A percentile compares a stretch with the other conserved stretches of the same genome.
Evolutionary conservation across 2,329 filamentous ascomycete species (phyloP).

Genomic region (Fusarium foetens): DNA sequence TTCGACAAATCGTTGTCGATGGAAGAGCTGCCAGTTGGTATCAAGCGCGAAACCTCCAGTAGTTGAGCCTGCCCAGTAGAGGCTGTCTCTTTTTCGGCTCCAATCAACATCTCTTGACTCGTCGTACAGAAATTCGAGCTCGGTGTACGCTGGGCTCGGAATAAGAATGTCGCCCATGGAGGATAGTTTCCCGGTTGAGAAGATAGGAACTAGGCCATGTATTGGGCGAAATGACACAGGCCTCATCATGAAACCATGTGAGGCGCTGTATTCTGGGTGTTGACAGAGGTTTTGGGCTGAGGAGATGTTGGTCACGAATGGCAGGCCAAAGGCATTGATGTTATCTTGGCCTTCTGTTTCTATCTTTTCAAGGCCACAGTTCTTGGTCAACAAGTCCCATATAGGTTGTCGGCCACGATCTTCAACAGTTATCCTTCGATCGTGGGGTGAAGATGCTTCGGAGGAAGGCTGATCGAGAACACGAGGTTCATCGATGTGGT

Average conservation of each 20-base stretch:
- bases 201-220: conserved; percentile 55
- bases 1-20: not conserved
- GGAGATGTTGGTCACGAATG: conserved; percentile 50
- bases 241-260: conserved; percentile 58
- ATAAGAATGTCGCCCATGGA: conserved; percentile 63
- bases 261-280: conserved; percentile 55
- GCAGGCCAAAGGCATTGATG: conserved; percentile 44
- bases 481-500: conserved; percentile 59
- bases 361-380: conserved; percentile 32
- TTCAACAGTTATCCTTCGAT: conserved; percentile 20
- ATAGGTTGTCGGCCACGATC: conserved; percentile 40
- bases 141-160: conserved; percentile 61
- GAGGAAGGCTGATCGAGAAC: conserved; percentile 47
- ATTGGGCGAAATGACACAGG: conserved; percentile 55
- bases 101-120: conserved; percentile 55
- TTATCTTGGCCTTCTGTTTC: not conserved
- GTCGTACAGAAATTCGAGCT: conserved; percentile 54
- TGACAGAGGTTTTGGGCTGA: conserved; percentile 53
- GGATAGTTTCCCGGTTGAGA: conserved; percentile 56
- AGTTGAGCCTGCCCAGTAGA: conserved; percentile 68
- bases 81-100: conserved; percentile 58
- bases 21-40: conserved; percentile 51
- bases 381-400: conserved; percentile 48
- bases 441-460: not conserved
- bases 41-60: conserved; percentile 57